Percentiles rank a stretch among this genome's conserved stretches.
Evolutionary conservation across 2,329 filamentous ascomycete species (phyloP).

Genomic region (Verticillium nubilum): DNA sequence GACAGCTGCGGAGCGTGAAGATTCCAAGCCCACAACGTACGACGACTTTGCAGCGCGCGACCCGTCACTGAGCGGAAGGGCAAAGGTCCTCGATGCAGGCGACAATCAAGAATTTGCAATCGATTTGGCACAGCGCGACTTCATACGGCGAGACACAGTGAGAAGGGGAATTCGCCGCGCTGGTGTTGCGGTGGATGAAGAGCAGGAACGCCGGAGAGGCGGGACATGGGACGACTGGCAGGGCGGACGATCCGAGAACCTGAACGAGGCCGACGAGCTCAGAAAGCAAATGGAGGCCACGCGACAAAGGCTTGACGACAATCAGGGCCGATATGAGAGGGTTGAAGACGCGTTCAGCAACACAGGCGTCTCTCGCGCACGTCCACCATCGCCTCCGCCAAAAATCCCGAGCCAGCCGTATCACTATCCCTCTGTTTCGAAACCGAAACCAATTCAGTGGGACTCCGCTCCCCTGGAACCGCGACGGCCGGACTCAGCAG

Average conservation of each 20-base stretch:
- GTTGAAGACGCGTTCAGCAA: constrained; percentile 13
- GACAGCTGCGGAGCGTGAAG: constrained; percentile 12
- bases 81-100: constrained; percentile 60
- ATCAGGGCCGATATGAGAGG: constrained; percentile 16
- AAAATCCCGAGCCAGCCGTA: constrained; percentile 27
- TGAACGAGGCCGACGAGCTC: constrained; percentile 26
- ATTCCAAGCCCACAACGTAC: constrained; percentile 26
- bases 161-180: constrained; percentile 52
- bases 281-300: constrained; percentile 49
- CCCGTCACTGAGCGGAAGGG: constrained; percentile 52
- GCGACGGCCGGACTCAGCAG: constrained; percentile 16
- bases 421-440: constrained; percentile 52
- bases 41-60: constrained; percentile 49
- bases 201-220: constrained; percentile 45
- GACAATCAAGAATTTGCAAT: constrained; percentile 73
- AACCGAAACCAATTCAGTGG: constrained; percentile 42
- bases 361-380: constrained; percentile 1
- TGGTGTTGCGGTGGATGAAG: constrained; percentile 51
- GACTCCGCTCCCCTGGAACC: constrained; percentile 19
- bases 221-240: constrained; percentile 37
- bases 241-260: background rate
- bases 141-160: constrained; percentile 59
- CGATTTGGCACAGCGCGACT: constrained; percentile 67
- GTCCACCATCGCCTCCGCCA: constrained; percentile 9
- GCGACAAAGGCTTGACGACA: constrained; percentile 37